Conservation (phyloP, 345 rosid species). For the Lenwebbia sp. region DNA sequence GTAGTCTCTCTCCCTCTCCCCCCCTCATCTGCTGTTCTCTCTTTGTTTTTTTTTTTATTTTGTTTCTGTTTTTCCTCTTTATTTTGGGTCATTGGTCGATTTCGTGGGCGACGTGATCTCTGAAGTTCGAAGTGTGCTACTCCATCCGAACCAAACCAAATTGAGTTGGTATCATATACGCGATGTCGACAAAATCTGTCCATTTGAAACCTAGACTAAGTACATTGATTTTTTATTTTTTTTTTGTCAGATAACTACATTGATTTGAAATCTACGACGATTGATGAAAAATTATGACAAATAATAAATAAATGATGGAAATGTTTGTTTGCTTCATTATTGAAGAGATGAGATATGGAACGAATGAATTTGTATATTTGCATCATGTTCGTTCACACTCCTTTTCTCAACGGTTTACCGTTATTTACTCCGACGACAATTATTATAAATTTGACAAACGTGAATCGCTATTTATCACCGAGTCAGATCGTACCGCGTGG, state of each 20-base stretch:
- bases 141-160: too few relatives aligned
- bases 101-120: too few relatives aligned
- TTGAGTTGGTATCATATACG: not conserved
- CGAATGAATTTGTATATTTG: not conserved
- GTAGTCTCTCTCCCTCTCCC: too few relatives aligned
- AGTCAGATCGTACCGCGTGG: not conserved
- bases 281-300: not conserved
- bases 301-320: not conserved
- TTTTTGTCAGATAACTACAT: too few relatives aligned
- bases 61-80: too few relatives aligned
- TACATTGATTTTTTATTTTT: too few relatives aligned
- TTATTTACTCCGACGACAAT: not conserved
- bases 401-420: not conserved
- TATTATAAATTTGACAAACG: not conserved
- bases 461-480: not conserved
- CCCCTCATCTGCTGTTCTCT: too few relatives aligned
- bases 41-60: too few relatives aligned
- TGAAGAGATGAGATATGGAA: not conserved
- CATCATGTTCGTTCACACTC: not conserved
- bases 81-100: too few relatives aligned
- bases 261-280: not conserved
- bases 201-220: not conserved
- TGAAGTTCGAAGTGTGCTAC: too few relatives aligned
- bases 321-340: not conserved
- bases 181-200: not conserved